Conservation (phyloP, 352 stramenopile species). For the Pythium dissotocum region DNA sequence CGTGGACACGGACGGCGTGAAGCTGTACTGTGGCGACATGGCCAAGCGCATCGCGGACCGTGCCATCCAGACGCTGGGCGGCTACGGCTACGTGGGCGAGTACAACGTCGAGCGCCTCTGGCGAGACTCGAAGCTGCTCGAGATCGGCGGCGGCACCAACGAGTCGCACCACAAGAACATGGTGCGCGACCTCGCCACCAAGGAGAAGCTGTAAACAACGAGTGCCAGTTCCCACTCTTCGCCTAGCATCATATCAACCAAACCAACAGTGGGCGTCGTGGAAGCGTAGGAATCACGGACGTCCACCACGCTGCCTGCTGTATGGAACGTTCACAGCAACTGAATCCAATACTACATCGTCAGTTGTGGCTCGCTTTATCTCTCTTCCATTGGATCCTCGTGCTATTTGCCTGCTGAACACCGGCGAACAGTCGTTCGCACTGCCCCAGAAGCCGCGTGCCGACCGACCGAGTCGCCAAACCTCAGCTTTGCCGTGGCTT, state of each 20-base stretch:
- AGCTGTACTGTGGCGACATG: slow-evolving; percentile 98
- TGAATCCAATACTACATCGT: background rate
- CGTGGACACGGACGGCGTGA: slow-evolving; percentile 98
- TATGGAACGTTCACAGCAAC: background rate
- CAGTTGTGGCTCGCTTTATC: background rate
- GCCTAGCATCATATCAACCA: background rate
- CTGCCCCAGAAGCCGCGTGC: background rate
- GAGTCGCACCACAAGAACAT: slow-evolving; percentile 99
- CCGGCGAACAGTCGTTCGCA: background rate
- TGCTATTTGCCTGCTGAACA: background rate
- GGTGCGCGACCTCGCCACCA: slow-evolving; percentile 72
- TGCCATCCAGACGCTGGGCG: slow-evolving; percentile 97
- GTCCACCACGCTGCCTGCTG: background rate
- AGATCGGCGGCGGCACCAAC: slow-evolving; percentile 99
- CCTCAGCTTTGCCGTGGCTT: background rate
- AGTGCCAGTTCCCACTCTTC: background rate
- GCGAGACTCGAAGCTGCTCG: slow-evolving; percentile 98
- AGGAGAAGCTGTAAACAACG: slow-evolving; percentile 36
- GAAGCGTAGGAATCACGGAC: background rate
- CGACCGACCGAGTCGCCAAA: slow-evolving; percentile 1
- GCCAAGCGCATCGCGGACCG: slow-evolving; percentile 96
- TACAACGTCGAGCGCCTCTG: slow-evolving; percentile 98
- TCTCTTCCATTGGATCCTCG: background rate
- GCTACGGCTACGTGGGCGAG: slow-evolving; percentile 99
- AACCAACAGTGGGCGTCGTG: background rate